Evolutionary conservation across 31 red algal species (phyloP), one percentile per base, ranked within the genome.

Genomic region (Bonnemaisonia californica): DNA sequence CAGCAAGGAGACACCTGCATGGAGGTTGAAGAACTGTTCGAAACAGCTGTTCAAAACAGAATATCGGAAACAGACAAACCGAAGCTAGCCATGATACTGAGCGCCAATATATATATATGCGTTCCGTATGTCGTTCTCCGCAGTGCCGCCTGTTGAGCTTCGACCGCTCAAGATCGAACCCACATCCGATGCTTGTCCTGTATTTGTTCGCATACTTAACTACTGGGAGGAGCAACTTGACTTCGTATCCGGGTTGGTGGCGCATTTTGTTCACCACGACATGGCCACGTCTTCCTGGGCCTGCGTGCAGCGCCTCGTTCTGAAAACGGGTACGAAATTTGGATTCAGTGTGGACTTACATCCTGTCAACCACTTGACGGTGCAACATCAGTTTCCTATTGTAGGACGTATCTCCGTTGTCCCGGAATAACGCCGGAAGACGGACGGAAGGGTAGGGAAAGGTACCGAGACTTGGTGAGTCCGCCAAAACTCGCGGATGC

Each of bases 281-380:
- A 73, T 74, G 67, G 80, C 48, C 23, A 57, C 80, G 1, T 71
- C 80, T 62, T 54, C 80, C 2, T 73, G 51, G 67, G 33, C 80
- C 34, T 84, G 29, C 37, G 67, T 68, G 3, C 80, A 8, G 9
- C 37, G 48, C 4, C 60, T 82, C n/a, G 79, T 82, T 2, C 79
- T 65, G 4, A 71, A 82, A 54, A 8, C 64, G 3, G 47, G 54
- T 21, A 47, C 66, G 1, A 68, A 33, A 8, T 84, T 60, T 41
- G 47, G 42, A 7, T 84, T 84, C 56, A 84, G 54, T 16, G 55
- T 84, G 2, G 51, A 84, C 30, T 56, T 84, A 32, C 45, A 68
- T 16, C 67, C 40, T 3, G 38, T 84, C 4, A 74, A 84, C 31
- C 45, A 74, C 1, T 73, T 55, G 3, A 84, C 80, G 19, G 67